Base-by-base conservation (phyloP, 202 grass and related monocot genomes). In the Elaeis oleifera region DNA sequence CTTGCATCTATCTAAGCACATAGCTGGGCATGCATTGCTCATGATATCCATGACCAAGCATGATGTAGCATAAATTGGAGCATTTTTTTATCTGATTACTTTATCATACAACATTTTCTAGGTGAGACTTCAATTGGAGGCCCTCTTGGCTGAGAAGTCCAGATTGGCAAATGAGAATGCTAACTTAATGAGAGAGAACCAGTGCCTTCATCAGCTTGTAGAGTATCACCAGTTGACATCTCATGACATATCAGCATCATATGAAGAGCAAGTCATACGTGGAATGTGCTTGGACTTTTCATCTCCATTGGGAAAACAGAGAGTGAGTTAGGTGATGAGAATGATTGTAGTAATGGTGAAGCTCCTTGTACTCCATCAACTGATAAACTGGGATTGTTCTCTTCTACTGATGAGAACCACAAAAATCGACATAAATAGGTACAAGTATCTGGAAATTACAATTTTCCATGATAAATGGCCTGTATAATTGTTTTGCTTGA, bases 141-240 rank as follows among this genome's bases (percentile, higher is more conserved):
- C 79, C 59, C 78, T 97, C 5, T 71, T 97, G 3, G 79, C 84
- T 18, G 94, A 97, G 31, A 97, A 97, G 61, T 97, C 94, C 1
- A 80, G 84, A 48, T 72, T 97, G 39, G 84, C 88, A 5, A 89
- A 84, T 60, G 94, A 97, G 18, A 97, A 97, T 29, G 88, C 88
- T 2, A 80, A 84, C 52, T 62, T 97, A 54, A 74, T 70, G 0
- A 64, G 94, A 49, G 94, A 97, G 64, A 97, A 97, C 48, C 84
- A 89, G 69, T 86, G 82, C 71, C 69, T 97, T 64, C 78, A 85
- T 27, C 88, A 97, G 58, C 80, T 97, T 8, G 82, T 97, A 3
- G 94, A 97, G 84, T 97, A 97, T 36, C 92, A 97, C 74, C 88
- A 97, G 64, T 67, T 97, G 48, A 89, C 92, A 50, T 89, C 84